phyloP scores from a whole-genome alignment of 2,329 filamentous ascomycete genomes.

The Epichloe scottii region DNA sequence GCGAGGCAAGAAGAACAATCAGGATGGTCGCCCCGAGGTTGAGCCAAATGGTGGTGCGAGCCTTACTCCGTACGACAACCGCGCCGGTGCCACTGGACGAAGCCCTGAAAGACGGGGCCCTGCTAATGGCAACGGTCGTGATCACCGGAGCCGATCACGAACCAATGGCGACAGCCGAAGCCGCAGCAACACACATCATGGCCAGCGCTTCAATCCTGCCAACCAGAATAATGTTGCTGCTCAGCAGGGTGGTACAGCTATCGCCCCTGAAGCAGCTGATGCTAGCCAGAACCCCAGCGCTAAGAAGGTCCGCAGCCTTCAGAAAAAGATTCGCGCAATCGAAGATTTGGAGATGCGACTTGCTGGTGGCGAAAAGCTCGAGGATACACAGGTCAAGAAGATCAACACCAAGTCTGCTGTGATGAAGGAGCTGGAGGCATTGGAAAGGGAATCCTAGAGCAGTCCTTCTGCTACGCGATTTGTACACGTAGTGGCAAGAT shows the following conservation, averaged over 20 bases:
- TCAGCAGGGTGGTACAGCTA: conserved; percentile 30
- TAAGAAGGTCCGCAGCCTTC: conserved; percentile 84
- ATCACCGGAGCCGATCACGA: conserved; percentile 45
- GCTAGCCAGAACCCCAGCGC: conserved; percentile 57
- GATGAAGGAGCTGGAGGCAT: conserved; percentile 62
- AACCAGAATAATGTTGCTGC: conserved; percentile 13
- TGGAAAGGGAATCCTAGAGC: conserved; percentile 25
- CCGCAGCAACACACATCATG: conserved; percentile 38
- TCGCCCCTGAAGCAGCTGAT: conserved; percentile 21
- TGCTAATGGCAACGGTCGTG: conserved; percentile 21
- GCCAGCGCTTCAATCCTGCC: conserved; percentile 16
- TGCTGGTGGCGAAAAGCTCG: conserved; percentile 87
- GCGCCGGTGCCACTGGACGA: conserved; percentile 29
- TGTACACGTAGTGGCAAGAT: background rate
- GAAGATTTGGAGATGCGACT: conserved; percentile 96
- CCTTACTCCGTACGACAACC: conserved; percentile 31
- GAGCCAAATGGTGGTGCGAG: conserved; percentile 33
- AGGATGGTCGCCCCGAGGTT: conserved; percentile 47
- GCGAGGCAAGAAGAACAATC: conserved; percentile 79
- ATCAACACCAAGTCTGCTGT: conserved; percentile 81
- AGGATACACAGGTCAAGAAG: conserved; percentile 98
- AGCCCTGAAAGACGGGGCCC: conserved; percentile 54
- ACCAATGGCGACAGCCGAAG: conserved; percentile 38
- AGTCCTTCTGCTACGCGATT: background rate
- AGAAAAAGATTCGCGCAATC: conserved; percentile 97